A percentile compares a stretch with the other conserved stretches of the same genome.
Evolutionary conservation across 768 basidiomycete genomes (phyloP).

Genomic region (Pleurotus pulmonarius): DNA sequence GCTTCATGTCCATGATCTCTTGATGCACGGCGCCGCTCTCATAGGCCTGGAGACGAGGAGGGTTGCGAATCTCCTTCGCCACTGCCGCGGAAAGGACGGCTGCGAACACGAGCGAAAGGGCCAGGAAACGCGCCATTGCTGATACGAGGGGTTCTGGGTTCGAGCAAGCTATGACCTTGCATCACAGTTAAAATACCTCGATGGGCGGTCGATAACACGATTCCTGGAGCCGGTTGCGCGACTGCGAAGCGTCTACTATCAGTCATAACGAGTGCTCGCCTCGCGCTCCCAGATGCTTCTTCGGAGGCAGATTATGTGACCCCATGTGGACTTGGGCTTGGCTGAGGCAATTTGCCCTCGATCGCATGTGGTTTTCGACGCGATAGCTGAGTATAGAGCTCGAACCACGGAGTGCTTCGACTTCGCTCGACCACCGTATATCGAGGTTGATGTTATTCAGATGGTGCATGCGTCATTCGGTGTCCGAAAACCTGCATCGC

Average conservation of each 20-base stretch:
- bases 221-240: constrained; percentile 1
- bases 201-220: background rate
- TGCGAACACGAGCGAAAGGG: background rate
- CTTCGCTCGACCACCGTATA: too few species aligned
- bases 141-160: background rate
- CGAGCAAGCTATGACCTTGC: background rate
- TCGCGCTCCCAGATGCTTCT: constrained; percentile 3
- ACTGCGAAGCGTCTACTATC: background rate
- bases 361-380: constrained; percentile 3
- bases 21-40: constrained; percentile 5
- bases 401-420: too few species aligned
- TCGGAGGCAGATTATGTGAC: background rate
- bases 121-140: background rate
- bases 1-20: constrained; percentile 8
- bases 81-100: background rate
- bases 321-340: background rate
- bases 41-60: constrained; percentile 3
- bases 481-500: too few species aligned
- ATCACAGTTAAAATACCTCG: constrained; percentile 5
- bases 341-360: constrained; percentile 6
- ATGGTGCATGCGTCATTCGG: too few species aligned
- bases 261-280: background rate
- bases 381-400: background rate
- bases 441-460: too few species aligned
- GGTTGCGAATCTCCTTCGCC: constrained; percentile 5